A percentile compares a stretch with the other conserved stretches of the same genome.
Conservation (phyloP, 805 yeast genomes). For the Zygotorulaspora chibaensis region DNA sequence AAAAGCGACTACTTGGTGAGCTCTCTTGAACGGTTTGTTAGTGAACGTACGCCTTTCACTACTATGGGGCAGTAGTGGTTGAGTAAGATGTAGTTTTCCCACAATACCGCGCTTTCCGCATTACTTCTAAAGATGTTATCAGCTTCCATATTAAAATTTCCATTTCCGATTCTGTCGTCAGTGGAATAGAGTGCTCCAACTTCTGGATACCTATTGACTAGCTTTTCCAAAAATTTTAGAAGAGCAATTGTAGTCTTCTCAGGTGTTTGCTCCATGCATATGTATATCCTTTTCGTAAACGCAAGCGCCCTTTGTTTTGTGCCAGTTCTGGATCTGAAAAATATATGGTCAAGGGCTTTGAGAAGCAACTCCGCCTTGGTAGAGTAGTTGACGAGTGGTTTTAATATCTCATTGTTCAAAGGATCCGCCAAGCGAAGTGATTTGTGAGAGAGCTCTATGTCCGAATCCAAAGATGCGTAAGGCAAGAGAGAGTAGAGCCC, state of each 20-base stretch:
- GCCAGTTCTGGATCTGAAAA: slow-evolving; percentile 70
- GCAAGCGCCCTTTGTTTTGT: slow-evolving; percentile 66
- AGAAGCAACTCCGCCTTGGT: slow-evolving; percentile 84
- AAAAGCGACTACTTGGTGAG: slow-evolving; percentile 11
- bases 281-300: slow-evolving; percentile 75
- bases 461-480: slow-evolving; percentile 70
- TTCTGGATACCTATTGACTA: slow-evolving; percentile 66
- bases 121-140: slow-evolving; percentile 71
- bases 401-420: slow-evolving; percentile 42
- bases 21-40: slow-evolving; percentile 37
- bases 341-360: slow-evolving; percentile 72
- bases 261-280: slow-evolving; percentile 67
- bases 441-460: slow-evolving; percentile 80
- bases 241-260: slow-evolving; percentile 81
- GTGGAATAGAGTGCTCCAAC: slow-evolving; percentile 75
- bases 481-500: slow-evolving; percentile 67
- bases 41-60: slow-evolving; percentile 54
- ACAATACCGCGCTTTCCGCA: slow-evolving; percentile 81
- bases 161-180: slow-evolving; percentile 84
- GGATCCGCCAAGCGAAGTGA: slow-evolving; percentile 81
- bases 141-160: slow-evolving; percentile 61
- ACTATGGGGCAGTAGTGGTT: slow-evolving; percentile 82
- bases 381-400: slow-evolving; percentile 77
- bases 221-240: slow-evolving; percentile 71
- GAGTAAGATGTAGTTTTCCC: slow-evolving; percentile 79